Conservation (phyloP, 345 rosid genomes). For the Brassica nigra region DNA sequence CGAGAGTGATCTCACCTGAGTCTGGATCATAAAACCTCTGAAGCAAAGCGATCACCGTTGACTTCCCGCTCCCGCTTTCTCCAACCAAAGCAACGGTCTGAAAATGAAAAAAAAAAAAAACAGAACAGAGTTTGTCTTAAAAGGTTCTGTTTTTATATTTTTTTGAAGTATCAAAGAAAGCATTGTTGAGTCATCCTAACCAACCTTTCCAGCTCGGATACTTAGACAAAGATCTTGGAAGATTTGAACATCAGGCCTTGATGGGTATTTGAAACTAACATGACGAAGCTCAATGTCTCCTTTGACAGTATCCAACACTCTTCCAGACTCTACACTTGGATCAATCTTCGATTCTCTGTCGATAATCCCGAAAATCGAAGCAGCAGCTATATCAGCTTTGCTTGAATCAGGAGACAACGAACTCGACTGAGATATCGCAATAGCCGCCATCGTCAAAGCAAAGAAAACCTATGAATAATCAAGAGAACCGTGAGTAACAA, state of each 20-base stretch:
- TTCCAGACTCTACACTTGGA: conserved; percentile 71
- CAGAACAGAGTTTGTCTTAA: not conserved
- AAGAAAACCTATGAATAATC: conserved; percentile 59
- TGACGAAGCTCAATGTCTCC: conserved; percentile 77
- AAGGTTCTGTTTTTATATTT: not conserved
- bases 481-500: not conserved
- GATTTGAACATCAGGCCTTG: conserved; percentile 72
- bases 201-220: conserved; percentile 78
- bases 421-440: conserved; percentile 73
- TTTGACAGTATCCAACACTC: conserved; percentile 47
- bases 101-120: not conserved
- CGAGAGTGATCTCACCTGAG: conserved; percentile 71
- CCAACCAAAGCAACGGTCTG: conserved; percentile 89
- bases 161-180: not conserved
- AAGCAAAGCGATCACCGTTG: conserved; percentile 69
- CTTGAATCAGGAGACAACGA: conserved; percentile 65
- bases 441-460: conserved; percentile 66
- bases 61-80: conserved; percentile 90
- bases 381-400: conserved; percentile 64
- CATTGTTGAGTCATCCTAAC: not conserved
- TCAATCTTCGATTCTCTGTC: conserved; percentile 70
- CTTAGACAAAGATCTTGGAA: conserved; percentile 61
- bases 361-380: conserved; percentile 68
- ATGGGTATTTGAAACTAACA: conserved; percentile 73
- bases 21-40: conserved; percentile 84